Percentiles rank a stretch among this genome's conserved stretches.
phyloP scores from a whole-genome alignment of 768 basidiomycete genomes.

The Paxillus involutus region DNA sequence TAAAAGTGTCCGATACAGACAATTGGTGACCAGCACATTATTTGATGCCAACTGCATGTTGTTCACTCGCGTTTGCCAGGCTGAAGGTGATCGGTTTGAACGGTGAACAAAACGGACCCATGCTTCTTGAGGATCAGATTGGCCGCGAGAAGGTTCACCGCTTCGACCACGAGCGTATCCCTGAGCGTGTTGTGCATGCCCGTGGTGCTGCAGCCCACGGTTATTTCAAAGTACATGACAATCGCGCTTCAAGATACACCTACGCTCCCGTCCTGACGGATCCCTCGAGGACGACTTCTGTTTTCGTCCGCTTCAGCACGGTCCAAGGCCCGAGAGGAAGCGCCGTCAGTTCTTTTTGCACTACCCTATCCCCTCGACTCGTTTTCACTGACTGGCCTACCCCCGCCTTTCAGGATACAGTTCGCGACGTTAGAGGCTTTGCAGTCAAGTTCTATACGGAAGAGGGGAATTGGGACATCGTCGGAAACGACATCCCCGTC shows the following conservation, averaged over 20 bases:
- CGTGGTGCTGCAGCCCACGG: constrained; percentile 82
- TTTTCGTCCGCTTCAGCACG: constrained; percentile 84
- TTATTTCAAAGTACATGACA: constrained; percentile 72
- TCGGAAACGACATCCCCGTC: constrained; percentile 81
- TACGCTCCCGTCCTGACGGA: constrained; percentile 72
- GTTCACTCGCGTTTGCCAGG: constrained; percentile 37
- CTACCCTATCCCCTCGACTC: neutral
- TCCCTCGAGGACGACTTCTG: constrained; percentile 67
- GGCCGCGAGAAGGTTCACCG: constrained; percentile 73
- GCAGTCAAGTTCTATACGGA: constrained; percentile 81
- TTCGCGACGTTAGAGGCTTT: constrained; percentile 86
- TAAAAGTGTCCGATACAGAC: constrained; percentile 59
- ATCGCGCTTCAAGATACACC: constrained; percentile 69
- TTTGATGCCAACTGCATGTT: constrained; percentile 1
- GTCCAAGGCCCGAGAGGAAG: constrained; percentile 82
- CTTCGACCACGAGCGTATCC: constrained; percentile 89
- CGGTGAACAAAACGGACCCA: constrained; percentile 57
- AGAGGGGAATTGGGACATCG: constrained; percentile 87
- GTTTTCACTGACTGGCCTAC: neutral
- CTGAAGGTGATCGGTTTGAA: constrained; percentile 45
- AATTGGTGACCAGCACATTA: constrained; percentile 45
- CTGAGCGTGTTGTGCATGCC: constrained; percentile 77
- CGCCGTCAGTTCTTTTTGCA: constrained; percentile 54
- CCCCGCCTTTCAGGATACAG: constrained; percentile 50
- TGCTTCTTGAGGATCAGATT: constrained; percentile 76